Conservation (phyloP, 2,329 filamentous ascomycete genomes). For the Aspergillus latus region DNA sequence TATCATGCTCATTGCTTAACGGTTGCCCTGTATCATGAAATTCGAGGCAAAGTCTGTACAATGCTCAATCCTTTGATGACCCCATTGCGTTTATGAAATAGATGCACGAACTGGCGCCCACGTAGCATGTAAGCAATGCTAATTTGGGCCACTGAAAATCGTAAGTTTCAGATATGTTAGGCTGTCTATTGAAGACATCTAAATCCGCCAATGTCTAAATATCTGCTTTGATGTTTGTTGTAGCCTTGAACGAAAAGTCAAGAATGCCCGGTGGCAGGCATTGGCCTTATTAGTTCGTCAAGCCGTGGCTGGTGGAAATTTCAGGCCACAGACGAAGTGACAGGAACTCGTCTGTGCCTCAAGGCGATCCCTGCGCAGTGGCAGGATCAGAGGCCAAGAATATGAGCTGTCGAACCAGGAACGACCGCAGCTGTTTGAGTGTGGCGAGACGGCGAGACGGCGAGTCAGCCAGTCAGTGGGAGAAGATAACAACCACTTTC, state of each 20-base stretch:
- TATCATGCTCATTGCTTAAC: background rate
- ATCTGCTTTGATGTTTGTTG: conserved; percentile 2
- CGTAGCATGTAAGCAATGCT: too few relatives aligned
- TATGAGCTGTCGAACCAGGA: conserved; percentile 9
- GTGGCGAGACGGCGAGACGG: background rate
- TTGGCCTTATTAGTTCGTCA: background rate
- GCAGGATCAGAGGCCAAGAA: conserved; percentile 4
- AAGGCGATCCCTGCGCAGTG: background rate
- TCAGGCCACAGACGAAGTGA: conserved; percentile 1
- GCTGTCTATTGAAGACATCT: too few relatives aligned
- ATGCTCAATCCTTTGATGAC: too few relatives aligned
- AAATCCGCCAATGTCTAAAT: too few relatives aligned
- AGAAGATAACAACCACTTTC: background rate
- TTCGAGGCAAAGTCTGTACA: too few relatives aligned
- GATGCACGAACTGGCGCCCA: too few relatives aligned
- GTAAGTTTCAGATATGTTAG: too few relatives aligned
- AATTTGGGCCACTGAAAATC: too few relatives aligned
- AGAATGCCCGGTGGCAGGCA: background rate
- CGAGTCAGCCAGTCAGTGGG: background rate
- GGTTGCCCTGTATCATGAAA: background rate
- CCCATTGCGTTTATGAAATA: too few relatives aligned
- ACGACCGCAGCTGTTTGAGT: background rate
- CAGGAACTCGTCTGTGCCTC: background rate
- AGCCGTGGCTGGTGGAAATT: background rate
- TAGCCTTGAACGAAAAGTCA: background rate